Percentiles rank a stretch among this genome's conserved stretches.
These are phyloP conservation scores for Candida dajiaensis DNA, from an alignment of 805 yeast genomes.

Conservation along the genomic window DNA sequence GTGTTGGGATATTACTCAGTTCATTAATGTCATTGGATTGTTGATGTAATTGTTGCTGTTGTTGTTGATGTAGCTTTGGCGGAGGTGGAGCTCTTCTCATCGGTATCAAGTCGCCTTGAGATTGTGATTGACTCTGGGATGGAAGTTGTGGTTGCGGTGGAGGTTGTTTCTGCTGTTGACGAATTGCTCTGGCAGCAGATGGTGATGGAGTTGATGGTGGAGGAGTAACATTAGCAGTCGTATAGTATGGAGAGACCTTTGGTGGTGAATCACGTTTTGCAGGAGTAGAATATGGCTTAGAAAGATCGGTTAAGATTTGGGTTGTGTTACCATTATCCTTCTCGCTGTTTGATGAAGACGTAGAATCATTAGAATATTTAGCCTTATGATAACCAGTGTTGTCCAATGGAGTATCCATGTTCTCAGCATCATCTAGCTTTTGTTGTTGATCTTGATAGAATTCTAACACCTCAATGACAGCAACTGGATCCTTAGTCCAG, in stretches of 20 bases:
- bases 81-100: constrained; percentile 54
- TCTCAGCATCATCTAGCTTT: constrained; percentile 5
- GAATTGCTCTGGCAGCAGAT: constrained; percentile 2
- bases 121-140: constrained; percentile 3
- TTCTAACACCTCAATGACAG: constrained; percentile 86
- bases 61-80: constrained; percentile 26
- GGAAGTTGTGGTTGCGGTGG: constrained; percentile 1
- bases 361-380: constrained; percentile 20
- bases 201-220: constrained; percentile 6
- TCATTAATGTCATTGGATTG: constrained; percentile 15
- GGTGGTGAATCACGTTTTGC: constrained; percentile 38
- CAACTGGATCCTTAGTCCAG: constrained; percentile 90
- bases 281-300: constrained; percentile 35
- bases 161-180: background rate
- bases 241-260: constrained; percentile 22
- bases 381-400: constrained; percentile 12
- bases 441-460: constrained; percentile 50
- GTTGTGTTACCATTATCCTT: constrained; percentile 15
- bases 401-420: background rate
- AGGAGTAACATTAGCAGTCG: constrained; percentile 2
- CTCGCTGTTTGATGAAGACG: constrained; percentile 13
- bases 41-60: constrained; percentile 29
- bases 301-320: constrained; percentile 37
- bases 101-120: constrained; percentile 34
- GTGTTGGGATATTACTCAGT: constrained; percentile 29